Base-by-base conservation (phyloP, 306 rosid genomes). In the Trichosanthes cucumerina region DNA sequence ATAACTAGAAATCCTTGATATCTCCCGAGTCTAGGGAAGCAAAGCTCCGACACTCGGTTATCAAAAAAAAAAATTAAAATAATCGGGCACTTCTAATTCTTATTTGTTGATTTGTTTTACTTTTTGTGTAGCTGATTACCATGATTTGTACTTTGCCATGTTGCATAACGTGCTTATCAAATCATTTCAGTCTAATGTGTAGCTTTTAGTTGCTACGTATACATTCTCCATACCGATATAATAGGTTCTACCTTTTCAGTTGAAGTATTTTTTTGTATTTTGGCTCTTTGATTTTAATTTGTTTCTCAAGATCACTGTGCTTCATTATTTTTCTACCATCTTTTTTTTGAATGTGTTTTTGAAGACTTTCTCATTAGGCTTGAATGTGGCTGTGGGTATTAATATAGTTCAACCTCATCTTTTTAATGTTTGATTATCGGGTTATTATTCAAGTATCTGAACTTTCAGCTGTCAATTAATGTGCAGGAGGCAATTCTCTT, bases 401-500 rank as follows among this genome's bases (percentile, higher is more conserved):
- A 26, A 59, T 59, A 28, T 24, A 11, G 66, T 59, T 28, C 34
- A 5, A 59, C 66, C 66, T 9, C 60, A 54, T 54, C 19, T 19
- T 14, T 19, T 15, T 52, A 3, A 72, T 60, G 68, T 28, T 65
- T 65, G 33, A 13, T 52, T 9, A 6, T 65, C 6, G 21, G 34
- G 52, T 69, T 46, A 39, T 71, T 49, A 39, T 71, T 49, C 78
- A 75, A 75, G 59, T 4, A 36, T 53, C 59, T 75, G 28, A 23
- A 18, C 63, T 53, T 34, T 75, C 49, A 75, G 21, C 66, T n/a
- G 21, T 38, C 62, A 53, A 54, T 54, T 76, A 68, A 34, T 36
- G 53, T 82, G 89, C 90, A 96, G 99, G 99, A 96, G 87, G 97
- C 96, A 47, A 88, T 91, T 75, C 90, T 95, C 82, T 75, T 90